Evolutionary conservation across 2,329 filamentous ascomycete species (phyloP), one percentile per base, ranked within the genome.

Genomic region (Xylaria sp.): DNA sequence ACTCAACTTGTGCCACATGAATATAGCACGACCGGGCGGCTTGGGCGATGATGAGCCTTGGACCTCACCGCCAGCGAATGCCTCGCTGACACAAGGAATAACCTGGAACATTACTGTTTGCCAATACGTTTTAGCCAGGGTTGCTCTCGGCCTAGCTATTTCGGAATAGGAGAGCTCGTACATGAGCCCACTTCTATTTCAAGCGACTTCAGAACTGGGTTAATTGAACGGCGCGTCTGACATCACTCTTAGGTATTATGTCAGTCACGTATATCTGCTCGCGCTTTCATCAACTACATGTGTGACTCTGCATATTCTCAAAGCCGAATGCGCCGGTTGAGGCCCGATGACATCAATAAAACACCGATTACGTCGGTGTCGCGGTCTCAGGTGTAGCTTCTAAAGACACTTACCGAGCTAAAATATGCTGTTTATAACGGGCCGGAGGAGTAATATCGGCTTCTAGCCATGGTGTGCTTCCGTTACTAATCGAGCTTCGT

Each of bases 161-260:
- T 64, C 62, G 30, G 67, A 69, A 67, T 64, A 69, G 60, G 64
- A 66, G 60, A 66, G 50, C 59, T 63, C 23, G 18, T 56, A 56
- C 32, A 60, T 46, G 59, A 68, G 59, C 59, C 64, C 64, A 66
- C 60, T 57, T 69, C 66, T 66, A 68, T 63, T 68, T 66, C 62
- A 45, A 62, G 66, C 39, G 50, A 50, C 39, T 10, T 59, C 50
- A 43, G 39, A 56, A 56, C 61, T 43, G 36, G 30, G 23, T 34
- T 53, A 57, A 36, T 36, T 48, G 52, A 60, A 46, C 41, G 18
- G 30, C 58, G 59, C 52, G 43, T 59, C 58, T 65, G 52, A 53
- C 53, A 39, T 61, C 50, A 65, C 53, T 53, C 63, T 55, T 43
- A 25, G n/a, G 18, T 45, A 39, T 34, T 28, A 25, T 59, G 48